Evolutionary conservation across 2,329 filamentous ascomycete species (phyloP), one percentile per base, ranked within the genome.

Genomic region (Microdochium bolleyi): DNA sequence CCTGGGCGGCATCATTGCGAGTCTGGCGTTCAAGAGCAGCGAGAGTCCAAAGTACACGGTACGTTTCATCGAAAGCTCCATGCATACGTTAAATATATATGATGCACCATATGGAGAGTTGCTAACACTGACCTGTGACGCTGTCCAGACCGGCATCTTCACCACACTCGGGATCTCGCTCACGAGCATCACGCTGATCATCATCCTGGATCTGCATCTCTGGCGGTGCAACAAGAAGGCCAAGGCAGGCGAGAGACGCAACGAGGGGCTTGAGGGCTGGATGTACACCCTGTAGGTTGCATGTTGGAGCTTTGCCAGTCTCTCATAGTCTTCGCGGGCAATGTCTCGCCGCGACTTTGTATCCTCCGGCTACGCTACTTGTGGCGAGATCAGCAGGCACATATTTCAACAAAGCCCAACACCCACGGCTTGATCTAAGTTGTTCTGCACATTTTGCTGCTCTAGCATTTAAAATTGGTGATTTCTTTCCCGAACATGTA

Each of bases 1-100:
- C 3, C 38, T 65, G 14, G 63, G 63, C 16, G 60, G 60, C 8
- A 60, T 61, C 27, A 56, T 60, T 19, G 52, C 57, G 1, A 54
- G 59, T 21, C 52, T 55, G 14, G 59, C 56, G 0, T 62, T 62
- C 51, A 57, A 55, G 52, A 51, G 56, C 13, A 51, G 50, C n/a
- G 60, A 62, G 49, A 60, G 54, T 16, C 60, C 60, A 3, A 50
- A 50, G 24, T 61, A 62, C 32, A 54, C 52, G 16, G 58, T 61
- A 10, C 49, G 53, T 50, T 19, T 10, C 24, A 13, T 16, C 10
- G n/a, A n/a, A n/a, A n/a, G n/a, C n/a, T n/a, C n/a, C n/a, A n/a
- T n/a, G n/a, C n/a, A n/a, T n/a, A n/a, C n/a, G n/a, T n/a, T n/a
- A n/a, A n/a, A n/a, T n/a, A n/a, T n/a, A n/a, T n/a, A n/a, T n/a